Evolutionary conservation across 352 stramenopile species (phyloP), one percentile per base, ranked within the genome.

Genomic region (Globisporangium echinulatum): DNA sequence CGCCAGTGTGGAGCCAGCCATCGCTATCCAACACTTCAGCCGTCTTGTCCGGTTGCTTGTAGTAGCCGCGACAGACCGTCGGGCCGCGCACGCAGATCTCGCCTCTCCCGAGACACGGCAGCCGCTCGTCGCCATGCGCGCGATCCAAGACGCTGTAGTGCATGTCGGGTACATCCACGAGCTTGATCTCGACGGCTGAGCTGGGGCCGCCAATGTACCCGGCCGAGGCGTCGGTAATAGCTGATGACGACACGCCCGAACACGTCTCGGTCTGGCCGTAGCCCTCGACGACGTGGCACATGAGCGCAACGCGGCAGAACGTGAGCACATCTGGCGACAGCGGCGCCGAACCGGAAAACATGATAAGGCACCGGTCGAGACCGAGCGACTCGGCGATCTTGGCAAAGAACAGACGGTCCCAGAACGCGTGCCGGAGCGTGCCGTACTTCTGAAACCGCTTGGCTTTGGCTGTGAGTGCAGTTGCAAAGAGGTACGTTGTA

Each of bases 141-240:
- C 77, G 55, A 68, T 97, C 89, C 0, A 73, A 77, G 61, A 82
- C 87, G 39, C 89, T 75, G 75, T 99, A 99, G 50, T 89, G 90
- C 96, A 99, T 99, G 54, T 99, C 96, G 0, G 91, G 90, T n/a
- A 99, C 93, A 52, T 98, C 92, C 42, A 89, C 87, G 19, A 99
- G 84, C 37, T 93, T 92, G 64, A 99, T 85, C 72, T 99, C 95
- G 10, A 75, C 74, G 36, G 72, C 85, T n/a, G 79, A 76, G 48
- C 79, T 75, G 9, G 95, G 92, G 33, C 82, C 84, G 38, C 97
- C 97, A 0, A 99, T 96, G 74, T 98, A 97, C 19, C 96, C 95
- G 15, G 78, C 77, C 0, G 61, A 66, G 33, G 70, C 33, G 57
- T 87, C 77, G 3, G 61, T 59, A 25, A 86, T 67, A 7, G 69